Percentiles rank a stretch among this genome's conserved stretches.
Conservation (phyloP, 1,284 basidiomycete genomes). For the Erythrobasidium hasegawianum region DNA sequence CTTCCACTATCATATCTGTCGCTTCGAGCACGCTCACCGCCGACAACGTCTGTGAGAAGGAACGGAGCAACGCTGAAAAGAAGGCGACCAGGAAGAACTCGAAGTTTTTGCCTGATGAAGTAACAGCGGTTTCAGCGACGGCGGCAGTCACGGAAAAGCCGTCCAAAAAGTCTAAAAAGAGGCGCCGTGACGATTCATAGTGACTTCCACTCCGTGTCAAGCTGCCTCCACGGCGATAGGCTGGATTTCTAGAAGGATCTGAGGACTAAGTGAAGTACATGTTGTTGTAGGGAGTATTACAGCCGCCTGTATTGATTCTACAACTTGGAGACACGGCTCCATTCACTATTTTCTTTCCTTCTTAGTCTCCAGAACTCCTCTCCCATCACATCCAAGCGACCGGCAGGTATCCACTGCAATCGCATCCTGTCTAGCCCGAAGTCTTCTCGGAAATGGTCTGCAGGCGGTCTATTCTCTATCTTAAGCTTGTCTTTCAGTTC, state of each 20-base stretch:
- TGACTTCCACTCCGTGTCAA: too few species aligned
- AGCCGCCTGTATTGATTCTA: neutral
- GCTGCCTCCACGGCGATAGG: too few species aligned
- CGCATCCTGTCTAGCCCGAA: neutral
- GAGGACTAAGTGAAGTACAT: neutral
- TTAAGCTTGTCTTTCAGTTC: neutral
- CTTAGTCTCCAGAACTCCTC: conserved; percentile 15
- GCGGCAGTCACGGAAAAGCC: too few species aligned
- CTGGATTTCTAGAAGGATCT: too few species aligned
- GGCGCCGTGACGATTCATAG: conserved; percentile 5
- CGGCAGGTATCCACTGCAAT: conserved; percentile 24
- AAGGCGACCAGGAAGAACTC: too few species aligned
- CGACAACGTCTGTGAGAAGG: too few species aligned
- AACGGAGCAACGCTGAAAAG: too few species aligned
- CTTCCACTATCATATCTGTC: neutral
- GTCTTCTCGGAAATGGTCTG: neutral
- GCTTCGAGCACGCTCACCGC: too few species aligned
- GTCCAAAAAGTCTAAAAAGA: conserved; percentile 7
- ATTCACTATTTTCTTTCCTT: conserved; percentile 1
- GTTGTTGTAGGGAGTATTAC: neutral
- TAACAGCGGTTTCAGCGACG: too few species aligned
- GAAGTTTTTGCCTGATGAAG: too few species aligned
- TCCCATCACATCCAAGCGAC: conserved; percentile 14
- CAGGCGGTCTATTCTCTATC: neutral
- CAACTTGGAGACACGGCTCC: neutral